Percentiles rank a stretch among this genome's conserved stretches.
These are phyloP conservation scores for Phytopythium litorale DNA, from an alignment of 352 stramenopile species.

Conservation along the genomic window DNA sequence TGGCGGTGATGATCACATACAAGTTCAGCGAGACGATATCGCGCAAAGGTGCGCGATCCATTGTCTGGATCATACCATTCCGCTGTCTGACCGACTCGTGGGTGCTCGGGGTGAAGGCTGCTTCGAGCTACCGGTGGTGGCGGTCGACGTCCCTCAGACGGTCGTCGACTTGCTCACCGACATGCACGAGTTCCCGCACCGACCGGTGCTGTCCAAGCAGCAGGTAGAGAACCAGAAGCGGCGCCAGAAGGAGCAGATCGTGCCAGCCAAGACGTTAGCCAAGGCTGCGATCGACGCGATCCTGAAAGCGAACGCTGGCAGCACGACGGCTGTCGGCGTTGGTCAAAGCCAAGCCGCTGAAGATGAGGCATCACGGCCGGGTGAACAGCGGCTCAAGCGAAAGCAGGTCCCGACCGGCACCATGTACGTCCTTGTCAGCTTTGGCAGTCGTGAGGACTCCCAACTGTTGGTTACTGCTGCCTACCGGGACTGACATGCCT, in stretches of 20 bases:
- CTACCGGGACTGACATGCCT: background rate
- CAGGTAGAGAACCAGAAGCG: conserved; percentile 17
- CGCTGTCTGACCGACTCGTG: background rate
- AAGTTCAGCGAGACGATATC: conserved; percentile 55
- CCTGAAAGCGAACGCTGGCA: conserved; percentile 1
- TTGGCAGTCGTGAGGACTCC: too few relatives aligned
- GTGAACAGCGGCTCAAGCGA: conserved; percentile 30
- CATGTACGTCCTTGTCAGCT: conserved; percentile 26
- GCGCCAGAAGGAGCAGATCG: conserved; percentile 3
- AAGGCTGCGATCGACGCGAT: background rate
- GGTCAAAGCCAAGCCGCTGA: background rate
- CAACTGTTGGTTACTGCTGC: background rate
- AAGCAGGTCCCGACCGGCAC: conserved; percentile 42
- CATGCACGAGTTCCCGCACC: conserved; percentile 29
- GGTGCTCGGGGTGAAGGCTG: conserved; percentile 7
- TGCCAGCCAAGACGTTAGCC: background rate
- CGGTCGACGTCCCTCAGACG: conserved; percentile 15
- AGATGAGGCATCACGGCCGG: background rate
- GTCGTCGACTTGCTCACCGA: conserved; percentile 35
- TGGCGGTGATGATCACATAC: conserved; percentile 51
- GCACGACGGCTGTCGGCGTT: background rate
- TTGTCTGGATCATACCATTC: background rate
- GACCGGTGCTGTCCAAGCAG: conserved; percentile 25
- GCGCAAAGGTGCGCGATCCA: conserved; percentile 20
- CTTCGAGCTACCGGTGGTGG: conserved; percentile 39